These are phyloP conservation scores for Albifimbria verrucaria DNA, from an alignment of 2,329 filamentous ascomycete species.

Conservation along the genomic window DNA sequence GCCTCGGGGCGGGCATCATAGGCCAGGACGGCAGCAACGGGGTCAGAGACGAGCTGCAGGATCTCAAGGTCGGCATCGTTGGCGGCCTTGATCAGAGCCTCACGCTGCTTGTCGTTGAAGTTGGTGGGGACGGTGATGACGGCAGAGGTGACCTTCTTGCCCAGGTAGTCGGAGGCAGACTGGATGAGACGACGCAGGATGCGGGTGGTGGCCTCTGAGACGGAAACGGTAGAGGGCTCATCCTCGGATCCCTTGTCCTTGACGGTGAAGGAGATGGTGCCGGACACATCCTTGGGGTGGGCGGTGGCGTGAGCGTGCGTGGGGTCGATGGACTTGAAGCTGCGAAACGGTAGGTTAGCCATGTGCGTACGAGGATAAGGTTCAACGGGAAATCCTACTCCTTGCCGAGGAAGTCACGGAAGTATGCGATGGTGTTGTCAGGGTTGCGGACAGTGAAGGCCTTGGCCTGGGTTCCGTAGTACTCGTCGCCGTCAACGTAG, in stretches of 20 bases:
- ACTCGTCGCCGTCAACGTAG: constrained; percentile 94
- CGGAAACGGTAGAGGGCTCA: constrained; percentile 63
- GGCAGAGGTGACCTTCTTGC: constrained; percentile 89
- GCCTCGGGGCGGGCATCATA: constrained; percentile 84
- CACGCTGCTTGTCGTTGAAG: constrained; percentile 83
- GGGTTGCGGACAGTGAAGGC: constrained; percentile 88
- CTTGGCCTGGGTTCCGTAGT: constrained; percentile 94
- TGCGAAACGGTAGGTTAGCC: constrained; percentile 25
- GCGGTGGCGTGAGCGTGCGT: constrained; percentile 92
- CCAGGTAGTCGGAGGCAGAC: constrained; percentile 87
- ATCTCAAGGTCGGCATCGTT: constrained; percentile 81
- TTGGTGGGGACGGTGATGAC: constrained; percentile 94
- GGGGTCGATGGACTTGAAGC: constrained; percentile 93
- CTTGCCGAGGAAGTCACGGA: constrained; percentile 93
- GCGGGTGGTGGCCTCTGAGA: constrained; percentile 79
- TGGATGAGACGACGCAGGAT: constrained; percentile 78
- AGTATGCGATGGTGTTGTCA: constrained; percentile 90
- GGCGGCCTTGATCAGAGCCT: constrained; percentile 73
- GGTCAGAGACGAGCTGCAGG: constrained; percentile 89
- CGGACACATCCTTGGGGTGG: constrained; percentile 74
- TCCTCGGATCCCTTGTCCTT: constrained; percentile 69
- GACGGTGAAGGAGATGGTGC: constrained; percentile 75
- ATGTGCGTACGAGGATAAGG: constrained; percentile 1
- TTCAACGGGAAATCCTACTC: constrained; percentile 55
- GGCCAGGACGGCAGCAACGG: constrained; percentile 81